Base-by-base conservation (phyloP, 2,329 filamentous ascomycete genomes). In the Botrytis fragariae region DNA sequence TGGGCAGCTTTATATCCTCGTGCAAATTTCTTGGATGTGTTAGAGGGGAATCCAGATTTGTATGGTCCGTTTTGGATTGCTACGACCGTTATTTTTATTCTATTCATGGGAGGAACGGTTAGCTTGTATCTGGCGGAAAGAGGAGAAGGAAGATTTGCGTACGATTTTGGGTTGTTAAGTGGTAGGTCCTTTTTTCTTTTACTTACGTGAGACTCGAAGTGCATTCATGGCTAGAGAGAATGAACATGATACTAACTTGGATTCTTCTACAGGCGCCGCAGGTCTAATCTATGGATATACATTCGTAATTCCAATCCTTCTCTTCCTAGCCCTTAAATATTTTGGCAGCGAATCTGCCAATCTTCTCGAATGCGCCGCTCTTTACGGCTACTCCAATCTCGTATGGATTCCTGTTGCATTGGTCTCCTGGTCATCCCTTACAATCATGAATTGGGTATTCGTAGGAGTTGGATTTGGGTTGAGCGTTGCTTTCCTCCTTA, bases 41-140 rank as follows among this genome's bases (percentile, higher is more conserved):
- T 99, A 42, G 96, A 99, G 82, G 96, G 96, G 32, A 98, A 98
- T 82, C 93, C 96, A 1, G 96, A 99, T 81, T 85, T 99, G 48
- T 99, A 99, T 85, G 95, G 95, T 1, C 96, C 96, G 1, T 94
- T 98, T 81, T 99, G 96, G 96, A 98, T 99, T 84, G 96, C 96
- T 16, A 98, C 96, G 0, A 98, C 96, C 0, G 96, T 99, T 16
- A 92, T 99, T 20, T 88, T 99, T 76, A 98, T 99, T 74, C 84
- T 99, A 45, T 99, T 99, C 84, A 83, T 99, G 62, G 96, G 95
- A 1, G 96, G 96, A 20, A 98, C 96, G 0, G 97, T 99, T 77
- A 97, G 92, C 81, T 92, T 96, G 83, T 98, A 97, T 83, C 85
- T 98, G 68, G 89, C 92, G 39, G 87, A 87, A 37, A 88, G 88